phyloP scores from a whole-genome alignment of 495 filamentous ascomycete species.

The Hypomontagnella monticulosa region DNA sequence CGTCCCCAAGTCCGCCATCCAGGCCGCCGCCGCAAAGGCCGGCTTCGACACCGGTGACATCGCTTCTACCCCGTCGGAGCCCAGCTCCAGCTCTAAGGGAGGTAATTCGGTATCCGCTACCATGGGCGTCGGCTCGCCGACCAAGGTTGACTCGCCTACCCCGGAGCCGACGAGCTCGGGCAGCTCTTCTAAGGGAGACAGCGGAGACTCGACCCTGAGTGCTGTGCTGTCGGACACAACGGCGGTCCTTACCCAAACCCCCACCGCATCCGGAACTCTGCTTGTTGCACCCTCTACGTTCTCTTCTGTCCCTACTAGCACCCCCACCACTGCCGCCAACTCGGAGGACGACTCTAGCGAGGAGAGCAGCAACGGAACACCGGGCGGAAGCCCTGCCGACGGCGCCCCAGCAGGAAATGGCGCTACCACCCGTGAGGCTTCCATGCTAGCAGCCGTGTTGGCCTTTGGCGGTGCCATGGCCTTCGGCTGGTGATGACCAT shows the following conservation, averaged over 20 bases:
- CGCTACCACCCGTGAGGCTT: constrained; percentile 28
- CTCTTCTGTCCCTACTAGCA: constrained; percentile 4
- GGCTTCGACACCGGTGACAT: constrained; percentile 32
- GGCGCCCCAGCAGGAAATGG: constrained; percentile 7
- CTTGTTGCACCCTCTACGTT: constrained; percentile 30
- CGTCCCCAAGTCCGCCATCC: constrained; percentile 37
- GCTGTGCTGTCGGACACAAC: constrained; percentile 21
- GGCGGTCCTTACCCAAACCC: constrained; percentile 13
- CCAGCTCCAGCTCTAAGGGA: constrained; percentile 15
- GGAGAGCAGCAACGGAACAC: constrained; percentile 3
- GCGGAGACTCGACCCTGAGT: neutral
- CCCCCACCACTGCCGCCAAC: constrained; percentile 12
- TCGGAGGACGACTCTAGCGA: constrained; percentile 15
- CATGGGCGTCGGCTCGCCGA: constrained; percentile 18
- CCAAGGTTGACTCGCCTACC: constrained; percentile 17
- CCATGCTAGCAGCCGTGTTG: constrained; percentile 39
- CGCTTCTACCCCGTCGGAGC: constrained; percentile 5
- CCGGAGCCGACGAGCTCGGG: constrained; percentile 8
- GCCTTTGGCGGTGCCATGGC: constrained; percentile 38
- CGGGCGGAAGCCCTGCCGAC: constrained; percentile 20
- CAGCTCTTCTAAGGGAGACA: constrained; percentile 7
- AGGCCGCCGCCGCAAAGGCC: constrained; percentile 35
- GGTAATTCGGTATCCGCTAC: constrained; percentile 2
- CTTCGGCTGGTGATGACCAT: constrained; percentile 31
- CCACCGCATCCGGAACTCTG: constrained; percentile 22